Evolutionary conservation across 1,139 yeast genomes (phyloP), one percentile per base, ranked within the genome.

Genomic region (Hyphopichia burtonii): DNA sequence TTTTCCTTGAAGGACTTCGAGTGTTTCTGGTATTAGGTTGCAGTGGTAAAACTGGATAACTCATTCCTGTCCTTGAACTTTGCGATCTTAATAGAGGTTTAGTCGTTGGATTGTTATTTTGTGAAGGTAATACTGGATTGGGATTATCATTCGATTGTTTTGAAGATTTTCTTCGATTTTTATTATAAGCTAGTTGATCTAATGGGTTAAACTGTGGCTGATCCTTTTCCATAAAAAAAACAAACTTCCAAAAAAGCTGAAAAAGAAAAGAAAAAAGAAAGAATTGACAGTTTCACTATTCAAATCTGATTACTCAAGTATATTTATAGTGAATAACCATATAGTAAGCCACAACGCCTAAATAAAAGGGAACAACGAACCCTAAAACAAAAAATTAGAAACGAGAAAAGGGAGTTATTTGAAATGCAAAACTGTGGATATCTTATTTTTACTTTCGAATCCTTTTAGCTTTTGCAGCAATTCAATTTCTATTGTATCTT

Each of bases 141-240:
- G 12, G 17, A 28, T 28, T 28, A 14, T 14, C 17, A 28, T 28
- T 28, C 17, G 31, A 28, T 14, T 28, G 16, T n/a, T 28, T n/a
- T 28, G 4, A 14, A 14, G 17, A n/a, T n/a, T 28, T 33, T 8
- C 14, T 17, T 19, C 23, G 18, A 32, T 20, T 33, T 33, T 33
- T 7, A 6, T 15, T 33, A 33, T 33, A 11, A 32, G 20, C 23
- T 17, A 9, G 6, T 28, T 23, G 14, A 10, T 20, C 23, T 20
- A n/a, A n/a, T 16, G 23, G 31, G 17, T 30, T 12, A 34, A 36
- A 36, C 33, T 36, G 38, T 36, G 38, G 38, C 38, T 36, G 38
- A 27, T 36, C 17, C 17, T n/a, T 20, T 7, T 36, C 31, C 38
- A 36, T 36, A 36, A 28, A 14, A 28, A 9, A 25, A 25, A 25